These are phyloP conservation scores for Starmerella sp. DNA, from an alignment of 805 yeast genomes.

Conservation along the genomic window DNA sequence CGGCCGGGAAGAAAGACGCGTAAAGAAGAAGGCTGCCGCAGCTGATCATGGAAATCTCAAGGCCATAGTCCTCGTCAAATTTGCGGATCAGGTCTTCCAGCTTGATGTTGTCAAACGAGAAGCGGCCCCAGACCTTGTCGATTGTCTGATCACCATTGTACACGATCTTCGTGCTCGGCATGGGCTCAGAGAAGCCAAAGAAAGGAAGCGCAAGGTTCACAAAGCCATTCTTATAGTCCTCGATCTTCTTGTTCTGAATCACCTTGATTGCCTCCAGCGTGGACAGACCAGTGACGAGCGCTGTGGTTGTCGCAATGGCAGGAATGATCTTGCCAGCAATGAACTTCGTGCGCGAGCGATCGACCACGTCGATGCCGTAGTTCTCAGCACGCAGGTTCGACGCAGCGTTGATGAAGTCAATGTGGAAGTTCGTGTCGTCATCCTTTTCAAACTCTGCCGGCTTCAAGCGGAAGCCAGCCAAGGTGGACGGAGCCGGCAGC, in stretches of 20 bases:
- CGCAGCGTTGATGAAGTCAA: constrained; percentile 90
- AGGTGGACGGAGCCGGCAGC: constrained; percentile 76
- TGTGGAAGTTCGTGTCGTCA: constrained; percentile 93
- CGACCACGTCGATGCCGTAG: constrained; percentile 80
- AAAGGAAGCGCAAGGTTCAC: constrained; percentile 88
- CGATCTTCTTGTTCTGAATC: constrained; percentile 65
- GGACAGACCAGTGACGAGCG: constrained; percentile 88
- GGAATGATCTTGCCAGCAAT: constrained; percentile 98
- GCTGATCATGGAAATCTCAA: constrained; percentile 83
- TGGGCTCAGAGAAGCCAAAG: constrained; percentile 93
- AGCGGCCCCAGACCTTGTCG: constrained; percentile 93
- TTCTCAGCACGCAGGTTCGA: constrained; percentile 92
- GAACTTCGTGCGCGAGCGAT: constrained; percentile 80
- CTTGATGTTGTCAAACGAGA: constrained; percentile 62
- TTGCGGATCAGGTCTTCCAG: constrained; percentile 60
- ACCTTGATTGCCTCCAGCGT: constrained; percentile 88
- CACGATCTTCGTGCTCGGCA: constrained; percentile 69
- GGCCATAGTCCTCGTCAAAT: constrained; percentile 71
- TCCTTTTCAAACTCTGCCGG: constrained; percentile 98
- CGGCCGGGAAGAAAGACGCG: constrained; percentile 89
- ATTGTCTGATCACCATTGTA: constrained; percentile 63
- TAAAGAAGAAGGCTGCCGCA: constrained; percentile 80
- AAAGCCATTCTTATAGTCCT: constrained; percentile 85
- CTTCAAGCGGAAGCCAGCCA: constrained; percentile 75
- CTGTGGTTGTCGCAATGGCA: constrained; percentile 99